Evolutionary conservation across 78 protist genomes (phyloP), one percentile per base, ranked within the genome.

Genomic region (Dictyostelium capitatum): DNA sequence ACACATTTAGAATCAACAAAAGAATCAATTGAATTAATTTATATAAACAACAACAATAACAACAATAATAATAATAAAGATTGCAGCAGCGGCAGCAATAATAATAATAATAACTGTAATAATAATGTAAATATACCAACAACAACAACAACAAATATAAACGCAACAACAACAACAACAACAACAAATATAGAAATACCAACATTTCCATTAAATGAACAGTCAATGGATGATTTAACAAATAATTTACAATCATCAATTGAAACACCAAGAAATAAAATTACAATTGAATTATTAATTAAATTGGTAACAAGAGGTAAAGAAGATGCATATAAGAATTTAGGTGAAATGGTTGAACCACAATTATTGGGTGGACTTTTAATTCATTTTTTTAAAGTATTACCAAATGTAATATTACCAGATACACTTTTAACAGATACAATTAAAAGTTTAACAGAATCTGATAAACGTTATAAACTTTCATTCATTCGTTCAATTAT

Each of bases 401-500:
- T 87, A 50, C 93, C 93, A 43, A 43, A 23, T 10, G 48, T 78
- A 2, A 46, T 87, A 9, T 12, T 87, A 28, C 83, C 83, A 17
- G 84, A 64, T 8, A 9, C n/a, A 48, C 67, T 84, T 23, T 25
- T 84, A 6, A n/a, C 32, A 1, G 79, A 73, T 19, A 46, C 56
- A 10, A 14, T 25, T 1, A 50, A 53, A 25, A 37, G 10, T 8
- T 54, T 54, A 14, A 15, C 53, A 0, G 69, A 74, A n/a, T 41
- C 46, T 10, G 84, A 77, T 30, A 47, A 43, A 23, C 7, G 41
- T 4, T 87, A 87, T 47, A 87, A 87, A 56, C 23, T 77, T 1
- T 78, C 85, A 20, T 50, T 59, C 19, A 12, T 64, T n/a, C 57
- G 93, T n/a, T 87, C 93, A 32, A 23, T 87, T 10, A 77, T 87